Percentiles rank a stretch among this genome's conserved stretches.
These are phyloP conservation scores for Solanum habrochaites DNA, from an alignment of 257 asterid genomes.

Conservation along the genomic window DNA sequence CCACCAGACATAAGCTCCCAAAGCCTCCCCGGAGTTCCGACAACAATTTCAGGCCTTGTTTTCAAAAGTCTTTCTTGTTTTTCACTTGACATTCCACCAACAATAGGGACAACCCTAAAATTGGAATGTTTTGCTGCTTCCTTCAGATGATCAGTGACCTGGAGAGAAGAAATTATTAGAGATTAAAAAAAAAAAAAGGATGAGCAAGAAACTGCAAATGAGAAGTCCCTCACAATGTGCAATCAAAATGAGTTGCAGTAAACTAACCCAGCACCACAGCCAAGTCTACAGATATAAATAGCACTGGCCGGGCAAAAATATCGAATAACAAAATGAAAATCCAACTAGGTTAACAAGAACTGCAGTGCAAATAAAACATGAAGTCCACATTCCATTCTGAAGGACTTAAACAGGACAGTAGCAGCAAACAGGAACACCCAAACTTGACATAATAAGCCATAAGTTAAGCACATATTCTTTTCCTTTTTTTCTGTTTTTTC, in stretches of 20 bases:
- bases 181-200: neutral
- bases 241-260: neutral
- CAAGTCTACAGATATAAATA: neutral
- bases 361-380: neutral
- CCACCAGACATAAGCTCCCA: conserved; percentile 98
- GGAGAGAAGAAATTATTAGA: neutral
- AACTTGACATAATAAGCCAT: neutral
- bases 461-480: neutral
- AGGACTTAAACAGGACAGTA: neutral
- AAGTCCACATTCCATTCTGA: neutral
- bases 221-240: neutral
- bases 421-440: neutral
- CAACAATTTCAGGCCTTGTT: conserved; percentile 87
- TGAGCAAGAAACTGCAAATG: neutral
- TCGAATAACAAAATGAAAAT: neutral
- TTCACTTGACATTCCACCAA: conserved; percentile 91
- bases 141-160: conserved; percentile 93
- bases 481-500: neutral
- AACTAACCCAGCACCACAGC: neutral
- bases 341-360: neutral
- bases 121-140: conserved; percentile 48
- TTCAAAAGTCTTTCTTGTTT: conserved; percentile 91
- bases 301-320: neutral
- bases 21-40: conserved; percentile 97
- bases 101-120: conserved; percentile 70